Base-by-base conservation (phyloP, 2,329 filamentous ascomycete genomes). In the Didymella segeticola region DNA sequence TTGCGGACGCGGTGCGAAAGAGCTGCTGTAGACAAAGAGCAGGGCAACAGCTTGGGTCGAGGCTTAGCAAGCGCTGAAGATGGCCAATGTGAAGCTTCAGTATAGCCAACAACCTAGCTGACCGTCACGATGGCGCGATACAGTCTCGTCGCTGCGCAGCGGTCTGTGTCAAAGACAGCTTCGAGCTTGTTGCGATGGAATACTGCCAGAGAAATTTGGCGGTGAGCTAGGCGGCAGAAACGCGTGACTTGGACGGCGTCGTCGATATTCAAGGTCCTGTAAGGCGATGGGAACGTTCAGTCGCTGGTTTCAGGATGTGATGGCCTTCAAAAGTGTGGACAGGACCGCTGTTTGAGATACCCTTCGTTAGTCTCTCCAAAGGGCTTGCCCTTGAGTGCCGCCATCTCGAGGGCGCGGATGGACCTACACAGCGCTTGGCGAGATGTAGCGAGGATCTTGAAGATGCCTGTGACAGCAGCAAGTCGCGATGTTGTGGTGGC, bases 361-460 rank as follows among this genome's bases (percentile, higher is more conserved):
- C 59, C 51, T 57, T 64, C 57, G 67, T 69, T 64, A 68, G 67
- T 69, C 58, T 66, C 60, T 60, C 65, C 59, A 62, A 63, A 67
- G 67, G 63, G 62, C 61, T 62, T 58, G 68, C 64, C 62, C 60
- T 66, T 58, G 53, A 60, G 56, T 58, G 55, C 56, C 57, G 67
- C 67, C 62, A 64, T 69, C 62, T 66, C 57, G 62, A 58, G 67
- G 62, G 66, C 58, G 62, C 59, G 62, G 62, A 61, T 58, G 43
- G 55, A 71, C 64, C 63, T 69, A 69, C 67, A 64, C 63, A 64
- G 62, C 62, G 63, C 64, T 62, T 56, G 53, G 57, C 58, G 63
- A 60, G 57, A 65, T 58, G 59, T 58, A 60, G 53, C 60, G 31
- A 56, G 22, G 33, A 42, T 22, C 30, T 42, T 56, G 23, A 49